Conservation (phyloP, 1,284 basidiomycete genomes). For the Rhodotorula sp. region DNA sequence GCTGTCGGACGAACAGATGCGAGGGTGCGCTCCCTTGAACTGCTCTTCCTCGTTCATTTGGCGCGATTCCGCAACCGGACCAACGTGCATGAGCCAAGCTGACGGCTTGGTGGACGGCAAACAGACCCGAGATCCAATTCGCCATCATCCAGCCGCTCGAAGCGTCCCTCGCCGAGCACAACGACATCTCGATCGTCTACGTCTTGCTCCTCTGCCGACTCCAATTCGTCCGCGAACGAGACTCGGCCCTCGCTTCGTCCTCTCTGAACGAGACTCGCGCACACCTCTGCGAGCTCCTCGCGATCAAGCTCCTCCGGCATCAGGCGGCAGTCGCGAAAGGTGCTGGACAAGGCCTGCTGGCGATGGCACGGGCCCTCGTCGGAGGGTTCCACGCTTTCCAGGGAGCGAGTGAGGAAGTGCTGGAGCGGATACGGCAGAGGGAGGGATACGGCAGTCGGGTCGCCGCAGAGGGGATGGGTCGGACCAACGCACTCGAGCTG, state of each 20-base stretch:
- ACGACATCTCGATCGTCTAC: slow-evolving; percentile 38
- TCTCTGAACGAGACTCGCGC: slow-evolving; percentile 44
- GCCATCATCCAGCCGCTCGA: slow-evolving; percentile 31
- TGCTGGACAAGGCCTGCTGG: slow-evolving; percentile 30
- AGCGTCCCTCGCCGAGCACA: slow-evolving; percentile 5
- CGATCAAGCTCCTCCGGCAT: slow-evolving; percentile 41
- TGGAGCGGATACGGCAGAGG: slow-evolving; percentile 32
- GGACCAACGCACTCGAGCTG: slow-evolving; percentile 40
- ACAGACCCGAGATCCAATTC: slow-evolving; percentile 29
- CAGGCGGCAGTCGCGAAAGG: slow-evolving; percentile 22
- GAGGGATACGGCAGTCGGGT: slow-evolving; percentile 30
- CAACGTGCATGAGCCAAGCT: neutral
- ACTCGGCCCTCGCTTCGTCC: slow-evolving; percentile 29
- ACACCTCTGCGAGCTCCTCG: slow-evolving; percentile 45
- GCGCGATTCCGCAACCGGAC: no score
- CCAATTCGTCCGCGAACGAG: slow-evolving; percentile 37
- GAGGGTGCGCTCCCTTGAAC: slow-evolving; percentile 6
- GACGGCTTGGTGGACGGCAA: neutral
- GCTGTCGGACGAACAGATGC: slow-evolving; percentile 32
- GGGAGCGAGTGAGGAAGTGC: slow-evolving; percentile 40
- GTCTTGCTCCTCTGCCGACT: slow-evolving; percentile 38
- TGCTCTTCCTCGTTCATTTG: neutral
- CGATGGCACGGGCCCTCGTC: slow-evolving; percentile 41
- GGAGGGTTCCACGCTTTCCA: slow-evolving; percentile 44
- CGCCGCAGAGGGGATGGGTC: slow-evolving; percentile 28